Conservation (phyloP, 2,329 filamentous ascomycete species). For the Myriangium duriaei region DNA sequence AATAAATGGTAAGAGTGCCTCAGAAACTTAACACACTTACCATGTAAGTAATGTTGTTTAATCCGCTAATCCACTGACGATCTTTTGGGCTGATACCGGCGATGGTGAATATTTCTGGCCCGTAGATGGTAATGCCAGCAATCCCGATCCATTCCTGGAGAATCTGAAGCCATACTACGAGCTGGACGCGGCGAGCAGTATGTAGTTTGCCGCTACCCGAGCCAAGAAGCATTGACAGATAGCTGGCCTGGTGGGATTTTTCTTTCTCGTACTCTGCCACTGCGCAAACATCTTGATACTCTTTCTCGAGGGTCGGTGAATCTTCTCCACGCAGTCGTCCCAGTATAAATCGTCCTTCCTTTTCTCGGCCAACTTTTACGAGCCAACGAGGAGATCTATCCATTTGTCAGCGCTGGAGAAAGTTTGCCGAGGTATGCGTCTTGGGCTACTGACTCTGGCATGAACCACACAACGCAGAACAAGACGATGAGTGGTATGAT, state of each 20-base stretch:
- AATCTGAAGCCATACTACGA: conserved; percentile 30
- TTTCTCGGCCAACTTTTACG: conserved; percentile 50
- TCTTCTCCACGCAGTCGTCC: conserved; percentile 46
- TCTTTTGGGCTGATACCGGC: conserved; percentile 24
- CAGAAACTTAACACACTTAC: conserved; percentile 3
- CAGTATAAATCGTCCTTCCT: conserved; percentile 56
- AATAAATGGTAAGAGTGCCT: no score
- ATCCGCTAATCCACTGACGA: conserved; percentile 29
- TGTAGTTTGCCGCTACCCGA: conserved; percentile 21
- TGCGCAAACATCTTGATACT: conserved; percentile 56
- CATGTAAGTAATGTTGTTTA: conserved; percentile 28
- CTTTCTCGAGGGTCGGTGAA: conserved; percentile 31
- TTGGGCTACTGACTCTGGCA: conserved; percentile 41
- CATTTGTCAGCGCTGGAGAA: conserved; percentile 1
- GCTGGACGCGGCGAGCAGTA: conserved; percentile 24
- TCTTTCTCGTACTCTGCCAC: conserved; percentile 47
- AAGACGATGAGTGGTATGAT: conserved; percentile 51
- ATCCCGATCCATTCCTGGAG: conserved; percentile 27
- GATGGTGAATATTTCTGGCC: conserved; percentile 22
- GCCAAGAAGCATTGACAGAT: conserved; percentile 23
- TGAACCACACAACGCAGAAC: conserved; percentile 47
- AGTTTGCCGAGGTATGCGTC: no score
- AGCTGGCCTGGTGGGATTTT: conserved; percentile 20
- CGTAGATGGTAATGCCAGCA: conserved; percentile 27
- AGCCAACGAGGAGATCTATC: conserved; percentile 48